These are phyloP conservation scores for Ramaria sp. DNA, from an alignment of 768 basidiomycete species.

Conservation along the genomic window DNA sequence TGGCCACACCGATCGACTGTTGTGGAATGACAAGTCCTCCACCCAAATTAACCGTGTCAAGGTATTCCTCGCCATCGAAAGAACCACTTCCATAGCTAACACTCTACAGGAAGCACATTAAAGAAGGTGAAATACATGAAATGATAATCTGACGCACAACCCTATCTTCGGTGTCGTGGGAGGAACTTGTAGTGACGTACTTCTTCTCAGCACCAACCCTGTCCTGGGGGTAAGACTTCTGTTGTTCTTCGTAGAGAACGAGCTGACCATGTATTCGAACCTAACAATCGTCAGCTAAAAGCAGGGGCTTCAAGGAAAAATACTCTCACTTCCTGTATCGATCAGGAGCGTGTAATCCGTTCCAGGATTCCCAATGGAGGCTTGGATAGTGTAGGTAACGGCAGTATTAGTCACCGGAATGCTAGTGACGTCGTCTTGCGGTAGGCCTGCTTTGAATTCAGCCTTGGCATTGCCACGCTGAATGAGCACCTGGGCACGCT, in stretches of 20 bases:
- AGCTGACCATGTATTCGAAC: neutral
- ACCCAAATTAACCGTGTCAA: slow-evolving; percentile 5
- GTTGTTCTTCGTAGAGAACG: neutral
- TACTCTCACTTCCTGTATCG: slow-evolving; percentile 1
- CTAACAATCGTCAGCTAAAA: neutral
- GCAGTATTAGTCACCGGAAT: slow-evolving; percentile 31
- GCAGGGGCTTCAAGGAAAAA: neutral
- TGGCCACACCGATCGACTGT: slow-evolving; percentile 40
- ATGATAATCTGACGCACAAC: slow-evolving; percentile 31
- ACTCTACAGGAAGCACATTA: neutral
- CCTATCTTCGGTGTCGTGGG: slow-evolving; percentile 29
- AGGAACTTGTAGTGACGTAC: slow-evolving; percentile 42
- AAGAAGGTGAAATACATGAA: neutral
- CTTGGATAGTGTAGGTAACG: slow-evolving; percentile 24
- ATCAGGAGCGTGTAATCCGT: slow-evolving; percentile 26
- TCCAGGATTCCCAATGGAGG: slow-evolving; percentile 45
- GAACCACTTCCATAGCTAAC: slow-evolving; percentile 7
- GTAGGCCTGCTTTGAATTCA: neutral
- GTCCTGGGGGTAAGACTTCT: neutral
- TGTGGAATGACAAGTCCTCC: slow-evolving; percentile 31
- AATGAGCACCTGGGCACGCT: neutral
- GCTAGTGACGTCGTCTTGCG: neutral
- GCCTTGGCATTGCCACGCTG: neutral
- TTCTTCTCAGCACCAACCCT: slow-evolving; percentile 43
- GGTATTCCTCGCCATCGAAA: slow-evolving; percentile 7